phyloP scores from a whole-genome alignment of 352 stramenopile genomes.

The Globisporangium lucens region DNA sequence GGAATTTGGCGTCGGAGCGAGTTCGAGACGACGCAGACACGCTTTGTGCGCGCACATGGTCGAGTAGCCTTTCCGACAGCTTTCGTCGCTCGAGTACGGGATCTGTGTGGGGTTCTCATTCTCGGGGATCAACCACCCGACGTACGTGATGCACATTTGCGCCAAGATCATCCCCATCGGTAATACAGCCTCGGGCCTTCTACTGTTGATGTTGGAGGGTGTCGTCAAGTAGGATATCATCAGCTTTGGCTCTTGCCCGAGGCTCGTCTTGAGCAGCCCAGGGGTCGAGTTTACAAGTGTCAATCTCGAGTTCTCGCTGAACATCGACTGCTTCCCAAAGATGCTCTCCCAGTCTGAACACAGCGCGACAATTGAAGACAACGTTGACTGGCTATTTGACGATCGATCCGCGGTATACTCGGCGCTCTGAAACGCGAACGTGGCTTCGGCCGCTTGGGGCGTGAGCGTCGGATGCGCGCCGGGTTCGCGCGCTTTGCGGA shows the following conservation, averaged over 20 bases:
- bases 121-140: slow-evolving; percentile 53
- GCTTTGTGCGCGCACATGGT: slow-evolving; percentile 44
- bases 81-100: slow-evolving; percentile 32
- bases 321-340: slow-evolving; percentile 60
- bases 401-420: slow-evolving; percentile 19
- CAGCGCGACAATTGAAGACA: slow-evolving; percentile 30
- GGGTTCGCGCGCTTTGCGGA: slow-evolving; percentile 26
- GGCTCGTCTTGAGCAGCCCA: slow-evolving; percentile 35
- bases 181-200: neutral
- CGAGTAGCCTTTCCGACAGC: slow-evolving; percentile 41
- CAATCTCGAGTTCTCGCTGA: slow-evolving; percentile 36
- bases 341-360: slow-evolving; percentile 64
- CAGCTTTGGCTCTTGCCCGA: slow-evolving; percentile 12
- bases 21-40: slow-evolving; percentile 22
- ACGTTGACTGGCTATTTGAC: neutral
- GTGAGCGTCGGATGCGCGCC: slow-evolving; percentile 7
- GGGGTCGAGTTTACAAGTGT: slow-evolving; percentile 44
- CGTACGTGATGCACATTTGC: slow-evolving; percentile 30
- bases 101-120: neutral
- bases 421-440: slow-evolving; percentile 39
- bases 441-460: slow-evolving; percentile 6
- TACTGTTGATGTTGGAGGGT: neutral
- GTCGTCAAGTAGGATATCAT: neutral
- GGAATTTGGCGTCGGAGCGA: slow-evolving; percentile 7
- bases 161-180: slow-evolving; percentile 14